phyloP scores from a whole-genome alignment of 2,329 filamentous ascomycete genomes.

The Alternaria alternata region DNA sequence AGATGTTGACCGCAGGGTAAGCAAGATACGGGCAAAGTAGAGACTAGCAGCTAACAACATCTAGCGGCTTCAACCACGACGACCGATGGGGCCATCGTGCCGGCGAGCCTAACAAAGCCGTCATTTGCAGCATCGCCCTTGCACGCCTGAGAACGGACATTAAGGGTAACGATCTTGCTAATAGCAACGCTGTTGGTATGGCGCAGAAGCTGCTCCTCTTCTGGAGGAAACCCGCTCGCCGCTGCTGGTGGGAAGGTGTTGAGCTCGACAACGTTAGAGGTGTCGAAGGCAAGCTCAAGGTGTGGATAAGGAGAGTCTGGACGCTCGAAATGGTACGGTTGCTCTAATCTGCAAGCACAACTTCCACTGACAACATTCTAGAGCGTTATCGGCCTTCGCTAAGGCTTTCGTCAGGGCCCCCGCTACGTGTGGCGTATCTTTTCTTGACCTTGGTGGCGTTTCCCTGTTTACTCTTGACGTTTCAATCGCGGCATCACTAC shows the following conservation, averaged over 20 bases:
- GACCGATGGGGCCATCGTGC: slow-evolving; percentile 96
- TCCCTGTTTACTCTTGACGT: slow-evolving; percentile 11
- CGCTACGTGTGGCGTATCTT: slow-evolving; percentile 8
- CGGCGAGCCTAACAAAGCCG: slow-evolving; percentile 97
- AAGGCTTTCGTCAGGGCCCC: slow-evolving; percentile 64
- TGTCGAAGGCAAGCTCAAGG: slow-evolving; percentile 89
- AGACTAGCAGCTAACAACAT: slow-evolving; percentile 14
- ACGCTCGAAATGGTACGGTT: slow-evolving; percentile 84
- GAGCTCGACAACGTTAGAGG: slow-evolving; percentile 90
- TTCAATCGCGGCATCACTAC: slow-evolving; percentile 15
- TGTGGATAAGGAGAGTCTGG: slow-evolving; percentile 98
- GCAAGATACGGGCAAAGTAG: slow-evolving; percentile 35
- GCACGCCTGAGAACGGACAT: slow-evolving; percentile 93
- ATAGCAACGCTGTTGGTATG: slow-evolving; percentile 87
- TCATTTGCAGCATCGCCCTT: slow-evolving; percentile 94
- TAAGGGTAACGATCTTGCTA: slow-evolving; percentile 76
- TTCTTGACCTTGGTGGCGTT: slow-evolving; percentile 28
- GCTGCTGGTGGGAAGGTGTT: slow-evolving; percentile 99
- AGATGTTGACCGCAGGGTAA: slow-evolving; percentile 98
- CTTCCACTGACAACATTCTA: slow-evolving; percentile 37
- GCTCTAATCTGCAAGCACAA: neutral
- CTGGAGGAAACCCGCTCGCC: slow-evolving; percentile 94
- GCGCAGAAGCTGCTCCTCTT: slow-evolving; percentile 97
- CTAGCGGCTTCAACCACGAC: slow-evolving; percentile 93
- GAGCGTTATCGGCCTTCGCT: slow-evolving; percentile 88